A percentile compares a stretch with the other conserved stretches of the same genome.
Conservation (phyloP, 805 yeast species). For the Wickerhamomyces strasburgensis region DNA sequence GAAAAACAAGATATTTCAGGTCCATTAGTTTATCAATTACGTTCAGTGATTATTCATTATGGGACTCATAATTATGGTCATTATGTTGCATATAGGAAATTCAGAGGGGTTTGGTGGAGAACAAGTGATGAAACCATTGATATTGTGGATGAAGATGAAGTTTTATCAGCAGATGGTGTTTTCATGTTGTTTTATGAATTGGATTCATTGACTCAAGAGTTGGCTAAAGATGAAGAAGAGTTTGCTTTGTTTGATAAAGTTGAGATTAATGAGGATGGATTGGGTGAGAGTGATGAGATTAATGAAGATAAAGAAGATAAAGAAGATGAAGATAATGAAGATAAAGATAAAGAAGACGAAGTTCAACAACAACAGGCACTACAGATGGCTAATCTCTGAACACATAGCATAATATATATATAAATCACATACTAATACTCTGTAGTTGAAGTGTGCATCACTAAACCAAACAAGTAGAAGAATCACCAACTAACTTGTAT, state of each 20-base stretch:
- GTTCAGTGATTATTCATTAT: constrained; percentile 86
- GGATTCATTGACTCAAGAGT: constrained; percentile 31
- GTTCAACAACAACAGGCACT: constrained; percentile 5
- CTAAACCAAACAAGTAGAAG: too few species aligned
- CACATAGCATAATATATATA: too few species aligned
- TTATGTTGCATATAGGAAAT: constrained; percentile 80
- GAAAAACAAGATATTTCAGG: constrained; percentile 28
- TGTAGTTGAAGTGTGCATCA: too few species aligned
- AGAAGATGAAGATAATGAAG: constrained; percentile 7
- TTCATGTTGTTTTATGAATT: constrained; percentile 89
- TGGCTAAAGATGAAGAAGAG: constrained; percentile 13
- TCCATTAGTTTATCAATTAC: constrained; percentile 58
- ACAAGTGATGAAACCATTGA: constrained; percentile 87
- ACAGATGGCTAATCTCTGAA: constrained; percentile 10
- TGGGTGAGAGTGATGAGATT: constrained; percentile 1
- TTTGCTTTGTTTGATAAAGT: not conserved
- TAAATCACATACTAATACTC: too few species aligned
- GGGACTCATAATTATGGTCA: constrained; percentile 99
- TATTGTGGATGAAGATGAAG: constrained; percentile 75
- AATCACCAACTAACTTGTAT: too few species aligned
- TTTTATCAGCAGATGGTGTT: constrained; percentile 75
- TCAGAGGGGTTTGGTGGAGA: constrained; percentile 91
- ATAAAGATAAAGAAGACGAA: not conserved
- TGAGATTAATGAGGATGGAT: constrained; percentile 1
- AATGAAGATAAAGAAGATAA: not conserved